A percentile compares a stretch with the other conserved stretches of the same genome.
These are phyloP conservation scores for Daldinia childiae DNA, from an alignment of 495 filamentous ascomycete species.

Conservation along the genomic window DNA sequence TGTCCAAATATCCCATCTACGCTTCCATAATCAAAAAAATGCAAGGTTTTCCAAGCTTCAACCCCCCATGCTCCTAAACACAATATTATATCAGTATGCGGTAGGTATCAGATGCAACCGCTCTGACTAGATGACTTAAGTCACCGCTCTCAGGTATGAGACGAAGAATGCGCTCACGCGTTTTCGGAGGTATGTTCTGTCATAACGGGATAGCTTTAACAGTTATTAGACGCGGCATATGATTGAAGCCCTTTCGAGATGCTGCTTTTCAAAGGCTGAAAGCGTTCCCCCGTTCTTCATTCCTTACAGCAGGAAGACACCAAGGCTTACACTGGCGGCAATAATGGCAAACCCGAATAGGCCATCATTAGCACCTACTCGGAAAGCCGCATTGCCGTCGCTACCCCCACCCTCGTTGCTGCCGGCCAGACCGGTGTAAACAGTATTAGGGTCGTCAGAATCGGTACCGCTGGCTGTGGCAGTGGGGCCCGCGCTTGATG, in stretches of 20 bases:
- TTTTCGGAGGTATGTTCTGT: not conserved
- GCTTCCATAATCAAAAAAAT: slow-evolving; percentile 28
- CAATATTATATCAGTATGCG: slow-evolving; percentile 24
- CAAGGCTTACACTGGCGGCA: slow-evolving; percentile 42
- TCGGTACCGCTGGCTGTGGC: slow-evolving; percentile 51
- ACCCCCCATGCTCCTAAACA: slow-evolving; percentile 27
- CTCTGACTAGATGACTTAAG: slow-evolving; percentile 6
- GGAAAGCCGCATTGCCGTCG: slow-evolving; percentile 36
- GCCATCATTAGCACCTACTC: slow-evolving; percentile 34
- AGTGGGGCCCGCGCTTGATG: slow-evolving; percentile 55
- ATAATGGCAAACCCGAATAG: slow-evolving; percentile 40
- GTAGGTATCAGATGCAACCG: slow-evolving; percentile 4
- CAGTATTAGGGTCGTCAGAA: slow-evolving; percentile 48
- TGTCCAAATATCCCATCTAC: slow-evolving; percentile 27
- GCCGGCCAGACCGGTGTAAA: slow-evolving; percentile 64
- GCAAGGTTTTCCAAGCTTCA: slow-evolving; percentile 22
- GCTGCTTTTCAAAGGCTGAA: not conserved
- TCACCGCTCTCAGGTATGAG: not conserved
- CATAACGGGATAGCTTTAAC: not conserved
- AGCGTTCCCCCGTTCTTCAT: not conserved
- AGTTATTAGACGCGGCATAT: not conserved
- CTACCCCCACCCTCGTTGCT: slow-evolving; percentile 25
- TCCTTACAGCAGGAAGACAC: slow-evolving; percentile 43
- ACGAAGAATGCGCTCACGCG: not conserved
- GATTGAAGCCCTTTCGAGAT: not conserved